phyloP scores from a whole-genome alignment of 1,139 yeast species.

The Hyphopichia burtonii region DNA sequence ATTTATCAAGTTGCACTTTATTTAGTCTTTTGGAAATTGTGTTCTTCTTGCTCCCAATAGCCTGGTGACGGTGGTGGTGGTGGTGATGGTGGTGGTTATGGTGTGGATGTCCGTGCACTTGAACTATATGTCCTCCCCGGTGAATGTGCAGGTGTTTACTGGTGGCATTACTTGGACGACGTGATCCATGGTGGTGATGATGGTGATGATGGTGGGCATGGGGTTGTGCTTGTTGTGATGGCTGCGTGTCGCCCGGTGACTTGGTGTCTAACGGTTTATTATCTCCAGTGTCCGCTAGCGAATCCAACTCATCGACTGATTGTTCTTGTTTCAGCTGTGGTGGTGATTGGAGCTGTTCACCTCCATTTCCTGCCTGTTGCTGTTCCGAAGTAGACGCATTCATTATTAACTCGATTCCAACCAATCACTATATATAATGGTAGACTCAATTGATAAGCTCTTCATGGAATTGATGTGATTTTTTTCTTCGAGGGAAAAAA shows the following conservation, averaged over 20 bases:
- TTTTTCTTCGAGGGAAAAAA: too few relatives aligned
- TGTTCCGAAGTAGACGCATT: background rate
- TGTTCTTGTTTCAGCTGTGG: background rate
- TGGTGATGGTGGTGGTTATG: conserved; percentile 5
- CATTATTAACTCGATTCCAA: too few relatives aligned
- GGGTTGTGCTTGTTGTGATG: background rate
- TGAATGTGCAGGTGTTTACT: background rate
- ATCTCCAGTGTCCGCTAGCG: background rate
- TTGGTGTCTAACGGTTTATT: too few relatives aligned
- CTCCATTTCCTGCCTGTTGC: background rate
- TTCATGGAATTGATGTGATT: too few relatives aligned
- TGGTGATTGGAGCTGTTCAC: background rate
- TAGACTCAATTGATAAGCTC: too few relatives aligned
- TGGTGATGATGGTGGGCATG: conserved; percentile 24
- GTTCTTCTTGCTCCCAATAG: background rate
- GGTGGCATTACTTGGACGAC: background rate
- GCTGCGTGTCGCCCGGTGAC: too few relatives aligned
- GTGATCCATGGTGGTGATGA: conserved; percentile 15
- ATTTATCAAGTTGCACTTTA: conserved; percentile 31
- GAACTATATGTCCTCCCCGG: background rate
- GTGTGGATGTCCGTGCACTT: conserved; percentile 5
- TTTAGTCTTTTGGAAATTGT: background rate
- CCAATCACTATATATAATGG: too few relatives aligned
- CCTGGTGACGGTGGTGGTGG: background rate
- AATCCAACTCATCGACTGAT: background rate